Conservation (phyloP, 2,329 filamentous ascomycete genomes). For the Colletotrichum abscissum region DNA sequence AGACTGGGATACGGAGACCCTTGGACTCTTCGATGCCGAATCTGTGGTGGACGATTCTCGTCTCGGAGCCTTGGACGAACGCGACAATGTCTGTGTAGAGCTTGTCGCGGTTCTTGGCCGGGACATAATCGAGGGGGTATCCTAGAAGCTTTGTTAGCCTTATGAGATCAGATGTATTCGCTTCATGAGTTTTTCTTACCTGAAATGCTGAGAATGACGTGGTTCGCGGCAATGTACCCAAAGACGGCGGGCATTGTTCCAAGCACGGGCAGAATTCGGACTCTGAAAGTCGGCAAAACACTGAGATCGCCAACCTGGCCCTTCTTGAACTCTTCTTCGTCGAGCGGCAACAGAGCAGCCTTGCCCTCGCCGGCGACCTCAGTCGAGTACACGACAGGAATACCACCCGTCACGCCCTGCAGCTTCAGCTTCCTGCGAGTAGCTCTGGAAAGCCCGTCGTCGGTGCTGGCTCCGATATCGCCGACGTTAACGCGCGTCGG, state of each 20-base stretch:
- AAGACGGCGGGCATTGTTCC: conserved; percentile 99
- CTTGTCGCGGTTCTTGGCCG: conserved; percentile 86
- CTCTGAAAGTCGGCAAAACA: conserved; percentile 90
- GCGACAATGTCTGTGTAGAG: conserved; percentile 89
- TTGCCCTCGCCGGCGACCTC: conserved; percentile 93
- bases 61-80: conserved; percentile 78
- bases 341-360: conserved; percentile 85
- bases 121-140: conserved; percentile 88
- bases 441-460: conserved; percentile 88
- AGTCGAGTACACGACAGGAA: conserved; percentile 92
- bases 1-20: conserved; percentile 84
- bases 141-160: conserved; percentile 54
- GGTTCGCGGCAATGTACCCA: conserved; percentile 90
- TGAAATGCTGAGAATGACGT: conserved; percentile 84
- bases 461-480: conserved; percentile 88
- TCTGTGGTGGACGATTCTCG: conserved; percentile 68
- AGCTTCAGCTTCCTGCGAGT: conserved; percentile 84
- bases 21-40: conserved; percentile 50
- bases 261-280: conserved; percentile 92
- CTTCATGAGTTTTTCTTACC: conserved; percentile 42
- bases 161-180: not conserved
- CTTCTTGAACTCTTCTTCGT: conserved; percentile 89
- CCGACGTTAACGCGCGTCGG: conserved; percentile 88
- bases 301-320: conserved; percentile 88
- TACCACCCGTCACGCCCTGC: conserved; percentile 83